These are phyloP conservation scores for Leccinum sublutescens DNA, from an alignment of 768 basidiomycete genomes.

Conservation along the genomic window DNA sequence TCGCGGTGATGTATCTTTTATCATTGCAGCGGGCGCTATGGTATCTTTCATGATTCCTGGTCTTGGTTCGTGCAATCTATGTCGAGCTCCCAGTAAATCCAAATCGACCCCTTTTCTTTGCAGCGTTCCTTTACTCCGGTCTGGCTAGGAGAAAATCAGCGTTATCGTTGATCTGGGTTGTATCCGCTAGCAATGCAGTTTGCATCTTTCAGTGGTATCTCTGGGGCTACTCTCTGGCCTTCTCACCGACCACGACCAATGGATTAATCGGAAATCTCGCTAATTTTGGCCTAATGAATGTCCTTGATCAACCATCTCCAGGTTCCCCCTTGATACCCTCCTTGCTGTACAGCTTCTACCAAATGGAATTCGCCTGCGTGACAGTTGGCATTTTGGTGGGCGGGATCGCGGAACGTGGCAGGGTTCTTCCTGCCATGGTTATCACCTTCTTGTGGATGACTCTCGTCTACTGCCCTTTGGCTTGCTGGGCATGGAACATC, in stretches of 20 bases:
- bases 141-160: conserved; percentile 68
- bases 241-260: conserved; percentile 73
- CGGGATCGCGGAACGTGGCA: conserved; percentile 82
- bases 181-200: conserved; percentile 69
- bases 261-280: conserved; percentile 78
- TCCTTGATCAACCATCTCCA: conserved; percentile 69
- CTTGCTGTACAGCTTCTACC: conserved; percentile 82
- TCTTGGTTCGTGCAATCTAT: conserved; percentile 44
- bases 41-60: conserved; percentile 80
- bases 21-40: conserved; percentile 66
- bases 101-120: not conserved
- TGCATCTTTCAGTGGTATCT: conserved; percentile 81
- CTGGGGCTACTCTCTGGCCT: conserved; percentile 84
- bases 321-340: conserved; percentile 81
- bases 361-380: conserved; percentile 84
- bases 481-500: conserved; percentile 79
- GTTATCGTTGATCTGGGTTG: conserved; percentile 73
- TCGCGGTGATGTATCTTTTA: conserved; percentile 69
- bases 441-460: conserved; percentile 86
- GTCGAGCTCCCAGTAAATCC: not conserved
- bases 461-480: conserved; percentile 84
- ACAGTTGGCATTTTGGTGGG: conserved; percentile 77
- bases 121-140: conserved; percentile 74
- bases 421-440: conserved; percentile 77
- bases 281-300: conserved; percentile 74